Base-by-base conservation (phyloP, 306 rosid genomes). In the Dalbergia cochinchinensis region DNA sequence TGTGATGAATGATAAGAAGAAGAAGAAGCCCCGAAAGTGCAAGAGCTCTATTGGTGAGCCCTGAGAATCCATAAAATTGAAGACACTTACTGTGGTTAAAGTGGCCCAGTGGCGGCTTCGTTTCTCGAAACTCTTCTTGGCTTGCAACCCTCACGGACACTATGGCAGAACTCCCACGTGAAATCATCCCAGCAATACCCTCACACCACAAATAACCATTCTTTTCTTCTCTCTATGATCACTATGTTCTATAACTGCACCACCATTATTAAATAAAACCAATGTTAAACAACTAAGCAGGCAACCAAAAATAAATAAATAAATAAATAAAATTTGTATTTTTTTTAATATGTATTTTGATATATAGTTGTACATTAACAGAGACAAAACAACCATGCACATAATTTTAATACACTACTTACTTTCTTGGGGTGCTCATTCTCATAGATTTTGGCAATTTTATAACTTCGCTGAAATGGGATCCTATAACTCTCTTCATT, bases 61-160 rank as follows among this genome's bases (percentile, higher is more conserved):
- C 44, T 48, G 76, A 8, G 82, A 74, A 77, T 15, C 78, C 86
- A 83, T 73, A 3, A 73, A 58, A 66, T 5, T 72, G 69, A 22
- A 67, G 75, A 77, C 80, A 50, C 80, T 72, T 75, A 31, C 78
- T 72, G 57, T 50, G 65, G 72, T 79, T 39, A 57, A 82, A 45
- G 65, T 78, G 69, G 47, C n/a, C n/a, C 4, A 9, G 55, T 11
- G 14, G 54, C 58, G 14, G 34, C 68, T 78, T 80, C 19, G 77
- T 81, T 80, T 85, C 85, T 77, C 69, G 88, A 85, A 85, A 77
- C 83, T 80, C 65, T 11, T 75, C 63, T 41, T 31, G 19, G 75
- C 70, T 83, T 14, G 69, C 74, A 53, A 83, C 33, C 64, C 76
- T 84, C 77, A 80, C 80, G 83, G 88, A 81, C 83, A 85, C 71